Percentiles rank a stretch among this genome's conserved stretches.
Evolutionary conservation across 2,329 filamentous ascomycete genomes (phyloP).

Genomic region (Ambrosiella cleistominuta): DNA sequence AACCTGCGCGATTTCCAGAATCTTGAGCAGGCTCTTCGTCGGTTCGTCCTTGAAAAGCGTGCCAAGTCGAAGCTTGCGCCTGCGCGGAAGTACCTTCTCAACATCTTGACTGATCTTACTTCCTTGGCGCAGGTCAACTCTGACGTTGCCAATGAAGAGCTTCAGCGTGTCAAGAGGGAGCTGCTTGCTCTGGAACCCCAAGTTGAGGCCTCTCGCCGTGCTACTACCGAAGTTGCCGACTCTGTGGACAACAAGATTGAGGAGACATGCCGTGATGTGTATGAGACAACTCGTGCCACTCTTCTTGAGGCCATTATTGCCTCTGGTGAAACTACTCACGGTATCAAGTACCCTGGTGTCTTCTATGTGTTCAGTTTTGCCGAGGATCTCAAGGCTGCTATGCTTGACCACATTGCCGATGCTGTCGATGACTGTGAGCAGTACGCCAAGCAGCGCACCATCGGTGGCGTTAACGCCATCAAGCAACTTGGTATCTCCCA

Average conservation of each 20-base stretch:
- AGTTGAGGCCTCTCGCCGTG: constrained; percentile 67
- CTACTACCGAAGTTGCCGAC: constrained; percentile 62
- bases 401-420: constrained; percentile 71
- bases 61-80: constrained; percentile 90
- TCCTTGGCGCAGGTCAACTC: constrained; percentile 71
- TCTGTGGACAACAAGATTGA: constrained; percentile 70
- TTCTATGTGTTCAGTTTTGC: constrained; percentile 79
- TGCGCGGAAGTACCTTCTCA: constrained; percentile 85
- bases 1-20: constrained; percentile 80
- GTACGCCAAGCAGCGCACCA: constrained; percentile 59
- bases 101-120: constrained; percentile 75
- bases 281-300: constrained; percentile 61
- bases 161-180: constrained; percentile 67
- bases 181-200: constrained; percentile 69
- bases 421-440: constrained; percentile 71
- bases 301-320: constrained; percentile 59
- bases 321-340: constrained; percentile 60
- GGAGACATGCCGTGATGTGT: constrained; percentile 68
- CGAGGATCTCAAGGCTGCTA: constrained; percentile 79
- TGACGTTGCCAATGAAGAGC: constrained; percentile 69
- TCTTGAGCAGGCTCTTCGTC: constrained; percentile 70
- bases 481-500: constrained; percentile 78
- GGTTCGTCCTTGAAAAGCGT: constrained; percentile 91
- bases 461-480: constrained; percentile 68
- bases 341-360: constrained; percentile 73